Percentiles rank a stretch among this genome's conserved stretches.
These are phyloP conservation scores for Cyberlindnera euphorbiae DNA, from an alignment of 805 yeast genomes.

Conservation along the genomic window DNA sequence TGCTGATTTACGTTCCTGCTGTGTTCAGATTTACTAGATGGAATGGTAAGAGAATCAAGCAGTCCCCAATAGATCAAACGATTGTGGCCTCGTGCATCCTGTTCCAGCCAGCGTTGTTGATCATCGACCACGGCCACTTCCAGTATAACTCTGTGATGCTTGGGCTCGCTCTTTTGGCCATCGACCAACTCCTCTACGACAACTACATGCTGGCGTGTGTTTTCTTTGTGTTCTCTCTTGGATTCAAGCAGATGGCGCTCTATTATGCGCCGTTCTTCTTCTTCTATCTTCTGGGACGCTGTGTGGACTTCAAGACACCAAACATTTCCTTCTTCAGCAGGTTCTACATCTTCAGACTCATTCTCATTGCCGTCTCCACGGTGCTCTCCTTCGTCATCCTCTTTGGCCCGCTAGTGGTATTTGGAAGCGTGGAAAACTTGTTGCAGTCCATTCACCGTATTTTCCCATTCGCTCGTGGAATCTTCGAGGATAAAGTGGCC, in stretches of 20 bases:
- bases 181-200: constrained; percentile 60
- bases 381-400: constrained; percentile 44
- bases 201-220: constrained; percentile 65
- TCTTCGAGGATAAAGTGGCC: constrained; percentile 96
- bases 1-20: constrained; percentile 73
- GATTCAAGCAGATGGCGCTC: constrained; percentile 93
- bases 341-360: constrained; percentile 52
- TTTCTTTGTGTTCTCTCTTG: constrained; percentile 70
- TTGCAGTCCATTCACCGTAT: constrained; percentile 62
- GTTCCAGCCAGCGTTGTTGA: constrained; percentile 74
- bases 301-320: constrained; percentile 23
- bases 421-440: constrained; percentile 36
- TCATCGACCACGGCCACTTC: constrained; percentile 96
- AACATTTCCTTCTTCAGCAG: constrained; percentile 18
- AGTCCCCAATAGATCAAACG: constrained; percentile 70
- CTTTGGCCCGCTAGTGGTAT: constrained; percentile 56
- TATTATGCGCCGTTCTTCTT: constrained; percentile 90
- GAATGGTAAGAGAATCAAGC: constrained; percentile 55
- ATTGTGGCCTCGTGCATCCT: constrained; percentile 74
- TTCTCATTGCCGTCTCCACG: constrained; percentile 62
- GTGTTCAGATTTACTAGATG: constrained; percentile 65
- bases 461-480: constrained; percentile 89
- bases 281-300: constrained; percentile 63
- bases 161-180: constrained; percentile 69
- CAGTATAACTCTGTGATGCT: constrained; percentile 94